Percentiles rank a stretch among this genome's conserved stretches.
Evolutionary conservation across 495 filamentous ascomycete species (phyloP).

Genomic region (Daldinia vernicosa): DNA sequence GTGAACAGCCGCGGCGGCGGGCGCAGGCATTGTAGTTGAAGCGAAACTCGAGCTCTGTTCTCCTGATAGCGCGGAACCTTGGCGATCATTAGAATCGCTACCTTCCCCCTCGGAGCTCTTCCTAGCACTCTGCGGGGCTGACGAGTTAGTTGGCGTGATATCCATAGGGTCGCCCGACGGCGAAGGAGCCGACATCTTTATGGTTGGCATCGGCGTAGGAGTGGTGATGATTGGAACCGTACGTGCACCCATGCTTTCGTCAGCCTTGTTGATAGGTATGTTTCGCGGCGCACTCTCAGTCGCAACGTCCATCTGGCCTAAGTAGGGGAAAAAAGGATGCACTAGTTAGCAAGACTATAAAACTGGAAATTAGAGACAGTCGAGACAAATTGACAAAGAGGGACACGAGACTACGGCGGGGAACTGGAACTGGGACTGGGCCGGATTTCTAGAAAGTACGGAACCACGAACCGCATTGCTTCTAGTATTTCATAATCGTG

Average conservation of each 20-base stretch:
- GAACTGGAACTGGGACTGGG: conserved; percentile 13
- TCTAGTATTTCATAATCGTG: conserved; percentile 34
- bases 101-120: conserved; percentile 58
- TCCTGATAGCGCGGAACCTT: conserved; percentile 40
- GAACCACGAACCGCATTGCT: conserved; percentile 38
- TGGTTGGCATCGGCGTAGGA: conserved; percentile 50
- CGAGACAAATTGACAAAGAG: conserved; percentile 39
- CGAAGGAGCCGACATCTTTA: conserved; percentile 60
- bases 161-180: conserved; percentile 61
- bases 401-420: conserved; percentile 25
- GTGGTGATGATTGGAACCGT: conserved; percentile 58
- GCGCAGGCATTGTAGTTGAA: conserved; percentile 53
- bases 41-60: conserved; percentile 42
- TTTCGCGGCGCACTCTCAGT: conserved; percentile 59
- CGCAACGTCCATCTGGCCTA: conserved; percentile 59
- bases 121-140: conserved; percentile 52
- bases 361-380: conserved; percentile 1
- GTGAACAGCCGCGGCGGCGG: conserved; percentile 84
- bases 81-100: conserved; percentile 50
- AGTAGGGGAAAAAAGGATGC: conserved; percentile 31
- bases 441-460: conserved; percentile 37
- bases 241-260: conserved; percentile 55
- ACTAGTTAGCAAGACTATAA: conserved; percentile 31
- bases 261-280: conserved; percentile 48
- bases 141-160: conserved; percentile 57